These are phyloP conservation scores for Boechera divaricarpa DNA, from an alignment of 345 rosid genomes.

Conservation along the genomic window DNA sequence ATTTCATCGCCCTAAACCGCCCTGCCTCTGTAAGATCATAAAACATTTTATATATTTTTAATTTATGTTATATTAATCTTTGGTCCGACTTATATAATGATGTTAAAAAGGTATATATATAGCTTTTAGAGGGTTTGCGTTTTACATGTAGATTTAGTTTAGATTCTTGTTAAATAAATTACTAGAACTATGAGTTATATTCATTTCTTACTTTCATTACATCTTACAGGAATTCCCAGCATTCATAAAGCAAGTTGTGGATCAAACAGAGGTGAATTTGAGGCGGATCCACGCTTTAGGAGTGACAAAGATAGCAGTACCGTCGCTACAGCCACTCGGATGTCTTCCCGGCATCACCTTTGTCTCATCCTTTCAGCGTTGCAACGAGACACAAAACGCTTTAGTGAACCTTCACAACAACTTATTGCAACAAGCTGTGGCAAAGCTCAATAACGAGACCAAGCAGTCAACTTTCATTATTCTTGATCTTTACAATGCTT, in stretches of 20 bases:
- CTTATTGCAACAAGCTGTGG: constrained; percentile 55
- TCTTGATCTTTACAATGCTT: constrained; percentile 67
- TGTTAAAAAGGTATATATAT: no score
- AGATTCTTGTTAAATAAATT: no score
- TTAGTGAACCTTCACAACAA: constrained; percentile 62
- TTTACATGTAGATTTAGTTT: no score
- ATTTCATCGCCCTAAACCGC: constrained; percentile 53
- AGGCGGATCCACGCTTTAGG: constrained; percentile 58
- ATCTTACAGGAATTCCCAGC: constrained; percentile 55
- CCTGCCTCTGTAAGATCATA: constrained; percentile 50
- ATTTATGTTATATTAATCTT: no score
- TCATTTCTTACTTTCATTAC: neutral
- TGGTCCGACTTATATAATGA: neutral
- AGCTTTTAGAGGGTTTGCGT: no score
- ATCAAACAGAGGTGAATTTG: constrained; percentile 57
- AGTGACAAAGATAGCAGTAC: constrained; percentile 59
- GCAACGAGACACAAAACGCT: constrained; percentile 54
- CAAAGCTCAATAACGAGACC: constrained; percentile 52
- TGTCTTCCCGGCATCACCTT: constrained; percentile 65
- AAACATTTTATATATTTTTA: neutral
- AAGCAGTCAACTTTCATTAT: constrained; percentile 47
- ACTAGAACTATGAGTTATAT: no score
- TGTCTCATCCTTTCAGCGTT: constrained; percentile 50
- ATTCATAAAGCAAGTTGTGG: constrained; percentile 62
- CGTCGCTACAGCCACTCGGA: constrained; percentile 66